Percentiles rank a stretch among this genome's conserved stretches.
Evolutionary conservation across 2,329 filamentous ascomycete genomes (phyloP).

Genomic region (Diplodia sapinea): DNA sequence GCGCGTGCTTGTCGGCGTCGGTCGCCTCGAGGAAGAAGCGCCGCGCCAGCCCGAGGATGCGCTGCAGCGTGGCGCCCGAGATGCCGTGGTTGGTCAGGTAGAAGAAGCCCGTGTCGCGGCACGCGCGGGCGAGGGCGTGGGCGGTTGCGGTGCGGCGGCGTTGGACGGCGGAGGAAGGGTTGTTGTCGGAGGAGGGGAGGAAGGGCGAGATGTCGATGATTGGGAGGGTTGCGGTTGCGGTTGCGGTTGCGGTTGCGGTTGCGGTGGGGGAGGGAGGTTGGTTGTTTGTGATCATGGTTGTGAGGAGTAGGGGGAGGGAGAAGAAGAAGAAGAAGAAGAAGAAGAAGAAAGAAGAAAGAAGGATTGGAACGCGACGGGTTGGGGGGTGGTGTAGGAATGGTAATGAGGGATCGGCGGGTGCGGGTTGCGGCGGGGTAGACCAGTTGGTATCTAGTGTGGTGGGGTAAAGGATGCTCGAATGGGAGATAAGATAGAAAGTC

Average conservation of each 20-base stretch:
- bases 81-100: constrained; percentile 53
- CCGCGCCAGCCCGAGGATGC: constrained; percentile 43
- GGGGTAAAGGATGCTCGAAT: neutral
- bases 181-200: constrained; percentile 35
- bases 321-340: neutral
- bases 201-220: constrained; percentile 52
- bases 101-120: constrained; percentile 51
- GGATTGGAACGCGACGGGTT: neutral
- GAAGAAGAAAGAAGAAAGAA: neutral
- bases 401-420: neutral
- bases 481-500: constrained; percentile 18
- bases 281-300: neutral
- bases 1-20: constrained; percentile 41
- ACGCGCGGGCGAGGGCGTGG: constrained; percentile 45
- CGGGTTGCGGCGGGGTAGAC: constrained; percentile 2
- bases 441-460: neutral
- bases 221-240: constrained; percentile 40
- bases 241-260: neutral
- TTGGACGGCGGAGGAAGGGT: constrained; percentile 12
- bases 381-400: neutral
- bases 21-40: constrained; percentile 44
- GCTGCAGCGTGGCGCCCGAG: constrained; percentile 37
- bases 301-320: neutral
- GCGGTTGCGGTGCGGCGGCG: constrained; percentile 38
- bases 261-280: too few relatives aligned